Evolutionary conservation across 2,329 filamentous ascomycete genomes (phyloP).

Genomic region (Aspergillus felis): DNA sequence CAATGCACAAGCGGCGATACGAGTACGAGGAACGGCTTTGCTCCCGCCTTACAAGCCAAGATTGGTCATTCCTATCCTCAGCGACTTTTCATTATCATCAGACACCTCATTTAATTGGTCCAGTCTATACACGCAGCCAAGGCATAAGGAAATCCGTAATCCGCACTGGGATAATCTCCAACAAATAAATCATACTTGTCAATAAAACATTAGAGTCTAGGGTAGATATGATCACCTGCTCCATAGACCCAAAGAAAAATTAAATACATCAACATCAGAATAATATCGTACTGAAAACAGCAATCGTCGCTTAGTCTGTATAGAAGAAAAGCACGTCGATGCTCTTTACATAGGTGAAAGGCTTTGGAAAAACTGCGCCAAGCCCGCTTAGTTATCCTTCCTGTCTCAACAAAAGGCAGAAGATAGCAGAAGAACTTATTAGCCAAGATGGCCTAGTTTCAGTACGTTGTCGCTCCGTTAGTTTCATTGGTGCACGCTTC

Average conservation of each 20-base stretch:
- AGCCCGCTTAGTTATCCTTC: not conserved
- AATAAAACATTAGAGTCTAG: not conserved
- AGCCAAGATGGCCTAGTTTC: not conserved
- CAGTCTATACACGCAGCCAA: not conserved
- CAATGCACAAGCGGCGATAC: not conserved
- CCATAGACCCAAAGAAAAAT: too few species aligned
- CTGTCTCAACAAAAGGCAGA: not conserved
- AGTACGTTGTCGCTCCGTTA: not conserved
- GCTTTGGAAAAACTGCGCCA: not conserved
- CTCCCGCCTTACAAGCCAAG: not conserved
- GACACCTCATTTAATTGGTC: not conserved
- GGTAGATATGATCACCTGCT: too few species aligned
- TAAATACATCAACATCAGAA: too few species aligned
- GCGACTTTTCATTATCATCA: not conserved
- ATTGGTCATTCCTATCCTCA: not conserved
- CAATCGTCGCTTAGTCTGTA: too few species aligned
- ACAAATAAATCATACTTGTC: not conserved
- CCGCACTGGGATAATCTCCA: not conserved
- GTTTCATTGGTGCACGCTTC: not conserved
- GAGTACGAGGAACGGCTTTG: not conserved
- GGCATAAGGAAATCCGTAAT: not conserved
- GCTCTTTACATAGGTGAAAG: not conserved
- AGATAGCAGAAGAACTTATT: not conserved
- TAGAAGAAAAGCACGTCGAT: not conserved
- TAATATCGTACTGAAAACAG: too few species aligned